Evolutionary conservation across 176 grass and related monocot genomes (phyloP).

Genomic region (Dactylis glomerata): DNA sequence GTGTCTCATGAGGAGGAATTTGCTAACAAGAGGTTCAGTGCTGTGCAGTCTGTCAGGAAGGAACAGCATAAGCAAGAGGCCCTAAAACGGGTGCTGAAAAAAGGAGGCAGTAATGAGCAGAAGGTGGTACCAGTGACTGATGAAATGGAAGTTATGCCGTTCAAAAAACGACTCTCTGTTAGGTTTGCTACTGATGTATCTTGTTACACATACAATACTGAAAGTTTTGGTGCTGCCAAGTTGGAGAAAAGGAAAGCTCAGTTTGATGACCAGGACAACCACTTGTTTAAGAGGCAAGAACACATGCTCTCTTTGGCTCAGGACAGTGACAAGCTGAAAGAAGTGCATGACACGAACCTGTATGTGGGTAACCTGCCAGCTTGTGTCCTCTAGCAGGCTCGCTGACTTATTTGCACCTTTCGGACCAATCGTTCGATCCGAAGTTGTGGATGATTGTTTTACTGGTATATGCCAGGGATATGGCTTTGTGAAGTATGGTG

Average conservation of each 20-base stretch:
- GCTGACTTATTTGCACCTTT: conserved; percentile 51
- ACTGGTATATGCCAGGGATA: conserved; percentile 56
- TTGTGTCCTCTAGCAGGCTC: conserved; percentile 37
- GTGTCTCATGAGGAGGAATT: background rate
- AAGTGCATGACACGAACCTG: conserved; percentile 42
- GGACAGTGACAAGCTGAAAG: conserved; percentile 17
- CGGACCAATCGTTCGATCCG: conserved; percentile 47
- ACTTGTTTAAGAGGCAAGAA: conserved; percentile 35
- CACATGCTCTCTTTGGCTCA: background rate
- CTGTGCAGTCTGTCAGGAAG: conserved; percentile 2
- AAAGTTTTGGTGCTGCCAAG: conserved; percentile 35
- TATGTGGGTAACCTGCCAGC: conserved; percentile 43
- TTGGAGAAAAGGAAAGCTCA: conserved; percentile 53
- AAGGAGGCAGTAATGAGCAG: background rate
- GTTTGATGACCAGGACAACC: conserved; percentile 37
- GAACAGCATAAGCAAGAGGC: conserved; percentile 10
- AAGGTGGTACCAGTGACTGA: background rate
- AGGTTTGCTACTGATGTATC: conserved; percentile 41
- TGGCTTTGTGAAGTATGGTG: conserved; percentile 64
- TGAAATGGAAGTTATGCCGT: conserved; percentile 6
- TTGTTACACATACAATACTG: conserved; percentile 23
- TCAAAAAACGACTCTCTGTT: conserved; percentile 41
- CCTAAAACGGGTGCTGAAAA: conserved; percentile 3
- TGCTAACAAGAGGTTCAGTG: background rate
- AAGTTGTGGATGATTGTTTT: conserved; percentile 43